Percentiles rank a stretch among this genome's conserved stretches.
Evolutionary conservation across 192 early-diverging fungal genomes (phyloP).

Genomic region (Linnemannia exigua): DNA sequence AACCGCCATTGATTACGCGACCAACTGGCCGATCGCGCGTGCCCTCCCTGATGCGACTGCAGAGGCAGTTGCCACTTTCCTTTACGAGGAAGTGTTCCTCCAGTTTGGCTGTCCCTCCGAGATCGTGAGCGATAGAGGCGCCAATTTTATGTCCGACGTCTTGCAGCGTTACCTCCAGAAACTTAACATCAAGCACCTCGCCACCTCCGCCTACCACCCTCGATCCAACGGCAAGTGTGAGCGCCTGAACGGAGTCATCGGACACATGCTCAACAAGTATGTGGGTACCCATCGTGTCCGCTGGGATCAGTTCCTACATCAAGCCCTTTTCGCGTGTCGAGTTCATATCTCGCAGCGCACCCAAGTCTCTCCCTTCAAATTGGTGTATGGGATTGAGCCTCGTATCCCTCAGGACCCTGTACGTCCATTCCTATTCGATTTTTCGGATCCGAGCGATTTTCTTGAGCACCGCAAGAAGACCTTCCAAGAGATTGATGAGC

Average conservation of each 20-base stretch:
- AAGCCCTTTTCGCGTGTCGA: conserved; percentile 18
- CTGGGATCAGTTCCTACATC: conserved; percentile 29
- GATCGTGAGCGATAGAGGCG: too few relatives aligned
- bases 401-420: conserved; percentile 19
- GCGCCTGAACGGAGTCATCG: conserved; percentile 22
- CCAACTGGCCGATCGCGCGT: conserved; percentile 40
- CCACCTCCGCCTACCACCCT: conserved; percentile 28
- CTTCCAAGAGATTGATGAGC: not conserved
- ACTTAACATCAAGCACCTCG: too few relatives aligned
- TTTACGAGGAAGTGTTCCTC: conserved; percentile 46
- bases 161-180: too few relatives aligned
- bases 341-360: conserved; percentile 8
- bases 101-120: conserved; percentile 36
- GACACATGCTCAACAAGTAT: conserved; percentile 25
- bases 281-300: conserved; percentile 4
- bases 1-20: conserved; percentile 40
- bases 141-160: too few relatives aligned
- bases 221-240: conserved; percentile 25
- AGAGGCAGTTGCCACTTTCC: conserved; percentile 19
- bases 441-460: not conserved
- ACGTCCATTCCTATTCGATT: conserved; percentile 22
- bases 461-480: not conserved
- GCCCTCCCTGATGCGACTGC: conserved; percentile 28
- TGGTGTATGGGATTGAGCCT: conserved; percentile 35
- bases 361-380: conserved; percentile 19